Conservation (phyloP, 768 basidiomycete genomes). For the Amylocystis lapponica region DNA sequence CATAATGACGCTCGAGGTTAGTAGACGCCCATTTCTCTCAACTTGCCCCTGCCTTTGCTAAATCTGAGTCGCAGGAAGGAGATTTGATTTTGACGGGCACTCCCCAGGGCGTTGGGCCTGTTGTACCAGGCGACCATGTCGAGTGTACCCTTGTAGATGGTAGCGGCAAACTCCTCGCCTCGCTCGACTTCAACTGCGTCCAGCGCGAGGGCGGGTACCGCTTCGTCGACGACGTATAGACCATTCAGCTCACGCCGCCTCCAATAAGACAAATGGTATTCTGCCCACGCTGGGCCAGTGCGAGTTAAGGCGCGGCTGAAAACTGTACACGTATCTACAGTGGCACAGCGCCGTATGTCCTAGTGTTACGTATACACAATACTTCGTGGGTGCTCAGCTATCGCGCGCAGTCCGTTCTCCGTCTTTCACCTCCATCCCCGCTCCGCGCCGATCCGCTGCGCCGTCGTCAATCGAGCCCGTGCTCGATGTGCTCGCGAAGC, state of each 20-base stretch:
- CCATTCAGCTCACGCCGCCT: too few relatives aligned
- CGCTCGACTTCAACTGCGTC: slow-evolving; percentile 59
- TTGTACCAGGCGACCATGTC: slow-evolving; percentile 72
- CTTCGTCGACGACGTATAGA: too few relatives aligned
- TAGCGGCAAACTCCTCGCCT: slow-evolving; percentile 49
- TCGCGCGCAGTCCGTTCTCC: slow-evolving; percentile 23
- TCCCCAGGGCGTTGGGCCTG: slow-evolving; percentile 82
- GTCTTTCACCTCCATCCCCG: slow-evolving; percentile 13
- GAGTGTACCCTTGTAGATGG: slow-evolving; percentile 63
- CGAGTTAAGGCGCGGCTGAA: too few relatives aligned
- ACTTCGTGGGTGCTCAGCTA: too few relatives aligned
- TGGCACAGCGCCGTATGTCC: too few relatives aligned
- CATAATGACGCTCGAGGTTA: slow-evolving; percentile 94
- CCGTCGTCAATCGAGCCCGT: slow-evolving; percentile 19
- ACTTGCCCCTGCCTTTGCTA: not conserved
- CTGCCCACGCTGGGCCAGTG: too few relatives aligned
- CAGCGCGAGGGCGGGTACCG: slow-evolving; percentile 66
- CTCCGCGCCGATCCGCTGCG: slow-evolving; percentile 9
- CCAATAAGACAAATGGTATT: too few relatives aligned
- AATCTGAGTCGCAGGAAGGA: slow-evolving; percentile 54
- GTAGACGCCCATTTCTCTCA: slow-evolving; percentile 2
- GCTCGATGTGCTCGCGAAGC: slow-evolving; percentile 25
- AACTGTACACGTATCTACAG: too few relatives aligned
- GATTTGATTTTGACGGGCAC: slow-evolving; percentile 92
- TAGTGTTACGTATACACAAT: too few relatives aligned